phyloP scores from a whole-genome alignment of 2,329 filamentous ascomycete species.

The Plectosphaerella plurivora region DNA sequence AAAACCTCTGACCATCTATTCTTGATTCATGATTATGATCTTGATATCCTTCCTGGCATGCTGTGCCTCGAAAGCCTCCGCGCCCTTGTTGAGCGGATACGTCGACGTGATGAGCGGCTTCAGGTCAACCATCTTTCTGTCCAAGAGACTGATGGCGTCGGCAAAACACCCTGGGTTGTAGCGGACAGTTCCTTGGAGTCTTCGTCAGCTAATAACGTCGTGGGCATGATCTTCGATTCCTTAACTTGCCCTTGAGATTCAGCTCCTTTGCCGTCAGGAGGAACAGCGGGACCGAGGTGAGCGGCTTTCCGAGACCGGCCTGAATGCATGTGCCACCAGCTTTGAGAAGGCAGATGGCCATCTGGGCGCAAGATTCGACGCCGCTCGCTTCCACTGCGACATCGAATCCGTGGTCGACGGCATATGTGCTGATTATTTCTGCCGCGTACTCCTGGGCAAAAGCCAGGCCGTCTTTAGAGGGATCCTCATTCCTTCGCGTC shows the following conservation, averaged over 20 bases:
- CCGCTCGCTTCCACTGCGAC: slow-evolving; percentile 17
- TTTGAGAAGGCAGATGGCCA: slow-evolving; percentile 17
- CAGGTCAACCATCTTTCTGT: slow-evolving; percentile 14
- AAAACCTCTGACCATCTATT: not conserved
- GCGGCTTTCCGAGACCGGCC: slow-evolving; percentile 15
- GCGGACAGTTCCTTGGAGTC: slow-evolving; percentile 13
- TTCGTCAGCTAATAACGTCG: not conserved
- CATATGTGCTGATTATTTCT: slow-evolving; percentile 10
- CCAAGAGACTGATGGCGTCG: slow-evolving; percentile 16
- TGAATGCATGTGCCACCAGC: slow-evolving; percentile 12
- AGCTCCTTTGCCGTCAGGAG: slow-evolving; percentile 17
- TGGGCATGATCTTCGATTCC: not conserved
- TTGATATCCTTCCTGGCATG: slow-evolving; percentile 12
- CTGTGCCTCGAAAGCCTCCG: slow-evolving; percentile 16
- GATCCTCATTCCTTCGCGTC: slow-evolving; percentile 10
- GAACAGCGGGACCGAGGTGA: slow-evolving; percentile 15
- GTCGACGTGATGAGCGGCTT: slow-evolving; percentile 19
- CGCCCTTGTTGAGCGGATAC: slow-evolving; percentile 13
- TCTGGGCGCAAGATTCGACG: slow-evolving; percentile 16
- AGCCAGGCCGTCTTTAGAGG: slow-evolving; percentile 5
- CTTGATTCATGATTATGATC: not conserved
- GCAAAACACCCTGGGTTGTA: slow-evolving; percentile 20
- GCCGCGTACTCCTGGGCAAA: slow-evolving; percentile 12
- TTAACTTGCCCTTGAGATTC: slow-evolving; percentile 13
- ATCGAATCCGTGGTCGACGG: slow-evolving; percentile 15